Base-by-base conservation (phyloP, 768 basidiomycete genomes). In the Tylopilus felleus region DNA sequence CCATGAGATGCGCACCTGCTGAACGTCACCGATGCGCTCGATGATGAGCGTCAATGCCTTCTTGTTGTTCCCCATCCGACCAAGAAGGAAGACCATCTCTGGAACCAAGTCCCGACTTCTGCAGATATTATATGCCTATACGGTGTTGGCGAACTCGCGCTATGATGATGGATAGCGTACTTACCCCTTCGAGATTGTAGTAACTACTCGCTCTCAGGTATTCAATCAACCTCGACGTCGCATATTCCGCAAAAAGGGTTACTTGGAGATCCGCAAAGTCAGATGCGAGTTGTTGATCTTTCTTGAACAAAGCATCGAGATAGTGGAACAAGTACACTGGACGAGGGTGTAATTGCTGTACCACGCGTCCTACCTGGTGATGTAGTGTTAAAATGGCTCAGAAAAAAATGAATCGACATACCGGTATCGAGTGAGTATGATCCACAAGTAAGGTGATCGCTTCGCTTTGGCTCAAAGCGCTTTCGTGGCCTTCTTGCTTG, bases 51-150 rank as follows among this genome's bases (percentile, higher is more conserved):
- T 89, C 56, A 99, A 71, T 2, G 96, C 97, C 62, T 92, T 80
- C 77, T 94, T 96, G 71, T 97, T 97, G 71, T 98, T 92, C 9
- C 97, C 97, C 95, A 98, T 98, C 27, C 92, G 83, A 0, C 96
- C 97, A 1, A 98, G 83, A 1, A 98, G 78, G 74, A 96, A 99
- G 17, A 99, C 96, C 93, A 97, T 96, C 73, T 98, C 97, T 0
- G 84, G 84, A 0, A 99, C 94, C 27, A 93, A 77, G 65, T 95
- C 93, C 21, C 85, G 83, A 48, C 85, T 83, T 63, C 85, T 84
- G 68, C 94, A 98, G 22, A 93, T 84, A 45, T 79, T 76, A 67
- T 93, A 98, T 16, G 95, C 95, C 89, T 94, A 56, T 7, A 52
- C 8, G 22, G 27, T 33, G 45, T 60, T 17, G 22, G 27, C 38